Evolutionary conservation across 352 stramenopile genomes (phyloP).

Genomic region (Pythium dissimile): DNA sequence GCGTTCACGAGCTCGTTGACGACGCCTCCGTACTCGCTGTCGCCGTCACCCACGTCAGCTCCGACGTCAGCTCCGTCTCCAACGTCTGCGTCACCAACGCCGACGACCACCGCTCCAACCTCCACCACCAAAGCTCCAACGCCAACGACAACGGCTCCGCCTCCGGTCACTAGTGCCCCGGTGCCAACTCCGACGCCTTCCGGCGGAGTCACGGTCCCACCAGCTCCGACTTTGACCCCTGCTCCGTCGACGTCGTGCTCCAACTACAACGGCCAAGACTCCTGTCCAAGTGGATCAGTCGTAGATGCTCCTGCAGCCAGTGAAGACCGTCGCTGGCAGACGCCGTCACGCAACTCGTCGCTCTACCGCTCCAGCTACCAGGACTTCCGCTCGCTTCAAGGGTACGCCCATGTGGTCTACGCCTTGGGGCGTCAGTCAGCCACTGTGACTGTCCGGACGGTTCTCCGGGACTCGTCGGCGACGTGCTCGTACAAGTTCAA

Average conservation of each 20-base stretch:
- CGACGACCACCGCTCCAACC: background rate
- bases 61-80: background rate
- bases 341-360: constrained; percentile 31
- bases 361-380: constrained; percentile 32
- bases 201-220: background rate
- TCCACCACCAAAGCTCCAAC: background rate
- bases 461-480: constrained; percentile 19
- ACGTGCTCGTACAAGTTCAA: constrained; percentile 44
- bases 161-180: no score
- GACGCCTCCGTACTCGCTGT: constrained; percentile 1
- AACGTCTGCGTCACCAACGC: background rate
- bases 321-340: constrained; percentile 44
- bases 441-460: constrained; percentile 34
- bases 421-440: constrained; percentile 25
- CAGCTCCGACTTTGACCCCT: background rate
- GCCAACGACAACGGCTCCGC: background rate
- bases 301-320: constrained; percentile 3
- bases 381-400: constrained; percentile 33
- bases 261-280: constrained; percentile 9
- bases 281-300: background rate
- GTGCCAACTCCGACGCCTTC: constrained; percentile 8
- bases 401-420: constrained; percentile 44
- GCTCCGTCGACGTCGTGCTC: constrained; percentile 23
- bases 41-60: background rate
- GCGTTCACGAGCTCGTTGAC: constrained; percentile 5